Base-by-base conservation (phyloP, 257 asterid species). In the Sherardia arvensis region DNA sequence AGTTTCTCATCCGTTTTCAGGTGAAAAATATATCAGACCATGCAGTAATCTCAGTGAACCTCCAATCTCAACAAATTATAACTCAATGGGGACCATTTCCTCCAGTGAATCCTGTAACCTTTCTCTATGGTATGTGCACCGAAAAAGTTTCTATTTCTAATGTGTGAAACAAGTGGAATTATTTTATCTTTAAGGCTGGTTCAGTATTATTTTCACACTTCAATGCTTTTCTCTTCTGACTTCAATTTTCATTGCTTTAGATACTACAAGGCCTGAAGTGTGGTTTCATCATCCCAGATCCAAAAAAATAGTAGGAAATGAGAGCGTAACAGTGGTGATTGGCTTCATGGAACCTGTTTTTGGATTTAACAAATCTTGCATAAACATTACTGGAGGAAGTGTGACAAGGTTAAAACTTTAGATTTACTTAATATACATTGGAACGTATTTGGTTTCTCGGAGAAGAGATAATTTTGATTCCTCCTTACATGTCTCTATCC, bases 291-390 rank as follows among this genome's bases (percentile, higher is more conserved):
- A 90, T 76, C 78, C 91, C 14, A 79, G 88, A 5, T 77, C 87
- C 57, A 70, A 67, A 68, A 79, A 59, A 76, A 63, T 90, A 59
- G 87, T 96, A 3, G 82, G 74, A 70, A 85, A 87, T 67, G 77
- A 80, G 74, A 79, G 59, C 48, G 71, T 92, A 66, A 73, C 71
- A 32, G 43, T 92, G 28, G 57, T 84, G 66, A 74, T 92, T 74
- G 84, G 77, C 62, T 92, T 92, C 70, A 38, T 76, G 70, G 87
- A 92, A 79, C 96, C 99, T 11, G 97, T 92, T 0, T 81, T 87
- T 63, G 94, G 80, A 27, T 92, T 92, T 60, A 87, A 92, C 72
- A 76, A 88, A 18, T 82, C 95, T 49, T 82, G 84, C 61, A 10
- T 92, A 34, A 66, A 84, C 47, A 49, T 89, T 33, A 70, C 81